These are phyloP conservation scores for Hypoxylon cercidicola DNA, from an alignment of 495 filamentous ascomycete genomes.

Conservation along the genomic window DNA sequence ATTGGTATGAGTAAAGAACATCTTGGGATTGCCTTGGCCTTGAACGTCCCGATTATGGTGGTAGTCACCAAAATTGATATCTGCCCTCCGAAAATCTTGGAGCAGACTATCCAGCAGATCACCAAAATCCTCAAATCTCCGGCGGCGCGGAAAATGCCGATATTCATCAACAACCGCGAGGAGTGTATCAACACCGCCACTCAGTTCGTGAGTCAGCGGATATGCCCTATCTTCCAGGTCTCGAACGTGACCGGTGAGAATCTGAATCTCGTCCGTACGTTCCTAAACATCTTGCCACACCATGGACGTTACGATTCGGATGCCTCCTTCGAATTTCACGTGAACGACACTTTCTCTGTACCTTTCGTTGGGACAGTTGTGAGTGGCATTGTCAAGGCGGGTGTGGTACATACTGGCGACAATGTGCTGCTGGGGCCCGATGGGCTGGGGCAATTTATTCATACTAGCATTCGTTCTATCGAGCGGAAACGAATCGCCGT, in stretches of 20 bases:
- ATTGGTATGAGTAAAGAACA: constrained; percentile 99
- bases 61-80: constrained; percentile 99
- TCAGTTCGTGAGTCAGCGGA: constrained; percentile 94
- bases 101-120: constrained; percentile 93
- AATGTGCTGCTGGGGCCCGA: constrained; percentile 91
- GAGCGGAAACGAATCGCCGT: constrained; percentile 95
- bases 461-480: constrained; percentile 90
- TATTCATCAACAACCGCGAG: constrained; percentile 91
- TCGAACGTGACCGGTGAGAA: constrained; percentile 96
- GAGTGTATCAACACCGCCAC: constrained; percentile 95
- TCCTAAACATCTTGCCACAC: constrained; percentile 94
- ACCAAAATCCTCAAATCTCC: constrained; percentile 92
- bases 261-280: constrained; percentile 81
- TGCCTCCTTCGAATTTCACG: constrained; percentile 91
- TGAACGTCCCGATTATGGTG: constrained; percentile 98
- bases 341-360: constrained; percentile 99
- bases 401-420: constrained; percentile 90
- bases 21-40: constrained; percentile 89
- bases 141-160: constrained; percentile 95
- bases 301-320: constrained; percentile 91
- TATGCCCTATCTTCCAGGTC: constrained; percentile 97
- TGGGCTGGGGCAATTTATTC: constrained; percentile 88
- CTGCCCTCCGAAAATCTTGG: constrained; percentile 92
- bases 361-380: constrained; percentile 97
- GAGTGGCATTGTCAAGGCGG: constrained; percentile 89